phyloP scores from a whole-genome alignment of 345 rosid species.

The Eucalyptus sp. region DNA sequence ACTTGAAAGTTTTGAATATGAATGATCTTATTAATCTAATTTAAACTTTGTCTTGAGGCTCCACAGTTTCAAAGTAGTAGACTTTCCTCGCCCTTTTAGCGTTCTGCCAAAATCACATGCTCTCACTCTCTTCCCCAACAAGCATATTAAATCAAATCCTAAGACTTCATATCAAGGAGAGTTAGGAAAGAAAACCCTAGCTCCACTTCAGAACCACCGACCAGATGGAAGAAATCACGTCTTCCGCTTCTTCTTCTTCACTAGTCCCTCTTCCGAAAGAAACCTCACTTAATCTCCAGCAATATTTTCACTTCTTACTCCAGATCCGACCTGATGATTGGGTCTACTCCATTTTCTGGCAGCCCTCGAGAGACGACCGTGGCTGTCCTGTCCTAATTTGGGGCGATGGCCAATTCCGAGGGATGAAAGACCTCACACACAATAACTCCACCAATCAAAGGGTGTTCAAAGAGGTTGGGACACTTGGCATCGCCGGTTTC shows the following conservation, averaged over 20 bases:
- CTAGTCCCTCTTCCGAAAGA: background rate
- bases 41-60: background rate
- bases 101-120: background rate
- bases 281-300: slow-evolving; percentile 21
- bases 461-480: background rate
- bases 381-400: slow-evolving; percentile 22
- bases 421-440: slow-evolving; percentile 1
- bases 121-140: background rate
- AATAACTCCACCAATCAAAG: background rate
- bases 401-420: slow-evolving; percentile 33
- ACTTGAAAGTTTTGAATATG: background rate
- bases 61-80: background rate
- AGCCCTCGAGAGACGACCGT: slow-evolving; percentile 13
- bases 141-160: background rate
- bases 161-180: background rate
- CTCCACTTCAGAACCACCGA: background rate
- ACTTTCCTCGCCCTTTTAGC: background rate
- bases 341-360: slow-evolving; percentile 62
- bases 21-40: background rate
- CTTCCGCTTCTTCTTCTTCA: slow-evolving; percentile 17
- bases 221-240: slow-evolving; percentile 11
- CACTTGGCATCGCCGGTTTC: background rate
- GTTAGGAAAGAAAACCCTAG: background rate
- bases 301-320: slow-evolving; percentile 32
- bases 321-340: slow-evolving; percentile 37